Evolutionary conservation across 108 stramenopile species (phyloP), one percentile per base, ranked within the genome.

Genomic region (Cyclotella sp.): DNA sequence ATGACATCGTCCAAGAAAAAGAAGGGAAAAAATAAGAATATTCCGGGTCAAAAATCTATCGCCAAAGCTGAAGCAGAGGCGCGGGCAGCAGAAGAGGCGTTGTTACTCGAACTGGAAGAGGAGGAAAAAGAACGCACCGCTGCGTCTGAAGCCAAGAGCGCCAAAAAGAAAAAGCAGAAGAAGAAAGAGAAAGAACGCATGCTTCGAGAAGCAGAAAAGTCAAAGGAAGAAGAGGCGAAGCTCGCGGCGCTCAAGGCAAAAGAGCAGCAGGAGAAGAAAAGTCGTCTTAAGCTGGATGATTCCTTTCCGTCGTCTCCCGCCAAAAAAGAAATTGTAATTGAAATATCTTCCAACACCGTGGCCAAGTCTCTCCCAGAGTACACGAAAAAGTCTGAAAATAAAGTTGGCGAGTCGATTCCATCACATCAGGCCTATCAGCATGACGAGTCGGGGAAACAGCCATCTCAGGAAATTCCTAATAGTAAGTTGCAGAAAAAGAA

Each of bases 141-240:
- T 73, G 83, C 85, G n/a, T 87, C 84, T 49, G 88, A 89, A 11
- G 92, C 72, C 65, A 90, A 86, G 65, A 96, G 88, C 64, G 75
- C 84, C 27, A 90, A 90, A 16, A 96, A 96, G 89, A 96, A 96
- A 68, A 86, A 88, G 49, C 49, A 68, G 63, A 93, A 93, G 73
- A 92, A 93, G 78, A 95, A 91, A 67, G 92, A 93, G 62, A 86
- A 87, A 15, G 92, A 96, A 68, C 87, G 94, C 19, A 87, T 89
- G 65, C 49, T 68, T 51, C 87, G 85, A 46, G 90, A 92, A 63
- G 78, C 88, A 24, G 80, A 81, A 51, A 77, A 76, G 68, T 84
- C 90, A 29, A 84, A 91, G 70, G 92, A 96, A 44, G 80, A 92
- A 67, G 88, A 79, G 65, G 70, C 60, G 34, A 30, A 29, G 29